Evolutionary conservation across 2,329 filamentous ascomycete species (phyloP).

Genomic region (Ophiognomonia clavigignenti-juglandacearum): DNA sequence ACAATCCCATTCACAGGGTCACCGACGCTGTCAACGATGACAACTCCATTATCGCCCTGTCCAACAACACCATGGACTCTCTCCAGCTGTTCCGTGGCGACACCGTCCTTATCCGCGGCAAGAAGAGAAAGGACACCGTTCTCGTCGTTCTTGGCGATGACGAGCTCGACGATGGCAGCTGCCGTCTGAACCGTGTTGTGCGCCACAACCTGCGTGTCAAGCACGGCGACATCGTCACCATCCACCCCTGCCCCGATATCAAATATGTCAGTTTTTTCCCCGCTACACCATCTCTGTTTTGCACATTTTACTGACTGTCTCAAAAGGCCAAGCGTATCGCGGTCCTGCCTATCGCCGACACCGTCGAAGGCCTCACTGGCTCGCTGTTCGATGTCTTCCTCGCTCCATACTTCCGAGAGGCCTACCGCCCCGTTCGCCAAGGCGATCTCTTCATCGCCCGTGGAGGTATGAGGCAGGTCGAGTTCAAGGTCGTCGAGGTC

Average conservation of each 20-base stretch:
- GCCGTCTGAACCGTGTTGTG: constrained; percentile 96
- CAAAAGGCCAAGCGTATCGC: constrained; percentile 95
- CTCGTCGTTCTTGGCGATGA: constrained; percentile 97
- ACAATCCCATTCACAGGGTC: constrained; percentile 55
- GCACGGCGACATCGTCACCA: constrained; percentile 95
- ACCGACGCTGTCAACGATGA: constrained; percentile 99
- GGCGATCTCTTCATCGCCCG: constrained; percentile 96
- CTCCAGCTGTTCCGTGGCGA: constrained; percentile 98
- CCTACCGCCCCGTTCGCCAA: constrained; percentile 94
- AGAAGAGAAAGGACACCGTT: constrained; percentile 99
- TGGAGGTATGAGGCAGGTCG: constrained; percentile 97
- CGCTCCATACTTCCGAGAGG: constrained; percentile 98
- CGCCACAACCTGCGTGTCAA: constrained; percentile 98
- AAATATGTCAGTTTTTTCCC: constrained; percentile 77
- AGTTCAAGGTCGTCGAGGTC: constrained; percentile 99
- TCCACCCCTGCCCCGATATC: constrained; percentile 97
- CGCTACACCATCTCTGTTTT: no score
- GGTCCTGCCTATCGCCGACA: constrained; percentile 96
- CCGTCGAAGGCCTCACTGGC: constrained; percentile 93
- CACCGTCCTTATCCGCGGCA: constrained; percentile 96
- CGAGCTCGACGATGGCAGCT: constrained; percentile 94
- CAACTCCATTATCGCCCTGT: constrained; percentile 98
- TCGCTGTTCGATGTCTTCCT: constrained; percentile 99
- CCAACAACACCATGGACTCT: constrained; percentile 97
- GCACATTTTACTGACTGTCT: constrained; percentile 19